Evolutionary conservation across 2,329 filamentous ascomycete genomes (phyloP), one percentile per base, ranked within the genome.

Genomic region (Leptographium wingfieldii): DNA sequence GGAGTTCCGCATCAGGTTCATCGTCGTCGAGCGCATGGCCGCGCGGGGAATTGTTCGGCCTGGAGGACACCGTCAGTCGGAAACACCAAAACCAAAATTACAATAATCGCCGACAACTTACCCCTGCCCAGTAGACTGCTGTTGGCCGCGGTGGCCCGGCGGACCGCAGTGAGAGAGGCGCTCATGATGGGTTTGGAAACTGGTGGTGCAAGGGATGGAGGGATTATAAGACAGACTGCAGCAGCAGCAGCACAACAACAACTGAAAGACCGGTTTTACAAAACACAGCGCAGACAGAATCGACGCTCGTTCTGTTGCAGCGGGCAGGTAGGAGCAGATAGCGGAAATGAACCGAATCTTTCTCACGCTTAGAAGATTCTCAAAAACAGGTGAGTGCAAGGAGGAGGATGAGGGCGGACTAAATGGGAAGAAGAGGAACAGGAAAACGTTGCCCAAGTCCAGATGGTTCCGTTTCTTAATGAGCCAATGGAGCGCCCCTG

Each of bases 101-200:
- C 33, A 29, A 58, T 29, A 46, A 16, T 16, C 12, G 9, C 14
- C 40, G 2, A 55, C 16, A 9, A 64, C 69, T 63, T 70, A 80
- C 78, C 74, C 68, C 74, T 73, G 55, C 75, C 74, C 67, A 77
- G 65, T 65, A 83, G 76, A 65, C 79, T 76, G 73, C 78, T 80
- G 65, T 78, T 73, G 67, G 77, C 71, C 63, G 77, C 73, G 62
- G 63, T 62, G 33, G 78, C 80, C 74, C 79, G 74, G 62, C 79
- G 79, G 72, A 79, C 80, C 67, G 80, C 75, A 68, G 71, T 76
- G 63, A 80, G 74, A 55, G 80, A 81, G 68, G 79, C 76, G 76
- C 80, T 82, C 80, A 83, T 83, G 65, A 52, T 69, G 59, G 52
- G 19, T 5, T n/a, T 22, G n/a, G 25, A 25, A 51, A 25, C 38